Evolutionary conservation across 306 rosid species (phyloP), one percentile per base, ranked within the genome.

Genomic region (Abrus pulchellus): DNA sequence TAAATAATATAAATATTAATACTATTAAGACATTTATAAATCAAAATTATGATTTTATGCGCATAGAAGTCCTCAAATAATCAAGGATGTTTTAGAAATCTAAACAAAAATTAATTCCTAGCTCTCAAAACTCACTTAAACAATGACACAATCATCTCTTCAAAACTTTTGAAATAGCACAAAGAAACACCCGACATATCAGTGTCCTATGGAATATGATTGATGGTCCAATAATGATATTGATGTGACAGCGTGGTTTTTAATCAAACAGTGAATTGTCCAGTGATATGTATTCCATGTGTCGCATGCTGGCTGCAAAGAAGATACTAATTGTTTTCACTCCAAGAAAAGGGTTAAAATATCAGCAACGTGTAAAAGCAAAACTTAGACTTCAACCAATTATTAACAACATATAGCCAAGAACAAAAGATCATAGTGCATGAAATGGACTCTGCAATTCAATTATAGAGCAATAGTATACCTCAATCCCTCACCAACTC

Each of bases 381-480:
- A 72, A 52, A 74, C 59, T 41, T 63, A 38, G 4, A 27, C 29
- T 45, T 40, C 7, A 48, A 66, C 69, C 28, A 65, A 57, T 56
- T 43, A 10, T 57, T 34, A 41, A 20, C 1, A 3, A 11, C 1
- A 29, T 6, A 33, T 57, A 9, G 84, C 33, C 71, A 11, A 9
- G 49, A 70, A 60, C 47, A 57, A 60, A 47, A 61, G 48, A 30
- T 8, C 20, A 48, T 29, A 41, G 53, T 77, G 70, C 40, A 47
- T 52, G 68, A 72, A 14, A 52, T 36, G 50, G 79, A 61, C 68
- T 1, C 50, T 55, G 11, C 72, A 43, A 11, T 52, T 78, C 69
- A 78, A 65, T 83, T 72, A 78, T 83, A 47, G 66, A 73, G 76
- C 83, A 83, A 76, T 72, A 77, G 11, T 13, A 29, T 10, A 41